Base-by-base conservation (phyloP, 73 alveolate genomes). In the Paraurostyla sp. region DNA sequence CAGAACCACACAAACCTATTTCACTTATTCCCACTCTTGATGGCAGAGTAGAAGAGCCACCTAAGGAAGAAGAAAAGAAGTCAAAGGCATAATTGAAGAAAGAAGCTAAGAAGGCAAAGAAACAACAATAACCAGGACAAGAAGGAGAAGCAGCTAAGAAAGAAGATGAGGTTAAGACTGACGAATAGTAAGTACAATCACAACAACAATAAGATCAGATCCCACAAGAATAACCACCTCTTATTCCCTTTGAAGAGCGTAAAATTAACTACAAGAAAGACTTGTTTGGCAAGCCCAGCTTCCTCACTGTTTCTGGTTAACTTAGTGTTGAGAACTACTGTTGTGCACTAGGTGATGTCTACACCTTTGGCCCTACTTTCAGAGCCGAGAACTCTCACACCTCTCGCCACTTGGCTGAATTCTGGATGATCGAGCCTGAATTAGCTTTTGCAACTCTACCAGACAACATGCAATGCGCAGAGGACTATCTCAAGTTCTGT, bases 341-440 rank as follows among this genome's bases (percentile, higher is more conserved):
- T 40, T 90, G 97, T 50, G 94, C 98, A 13, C 83, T 97, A 81
- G 84, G 99, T 49, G 99, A 97, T 75, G 99, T 97, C 75, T 98
- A 98, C 90, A 98, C 99, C 54, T 98, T 98, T 81, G 99, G 99
- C 3, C 99, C 99, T 3, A 98, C 99, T 22, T 98, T 98, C 95
- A 88, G 99, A 94, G 99, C 99, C 41, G 99, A 98, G 95, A 96
- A 97, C 83, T 94, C 99, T 27, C 99, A 98, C 92, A 98, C 99
- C 33, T 83, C 97, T 20, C 93, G 99, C 90, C 99, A 96, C 85
- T 87, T 97, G 83, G 98, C 99, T 43, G 99, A 98, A 91, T 98
- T 98, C 94, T 98, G 99, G 99, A 98, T 98, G 99, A 98, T 98
- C 76, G 99, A 98, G 83, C 99, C 99, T 32, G 99, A 98, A 96